Evolutionary conservation across 345 rosid species (phyloP), one percentile per base, ranked within the genome.

Genomic region (Euphorbia pulcherrima): DNA sequence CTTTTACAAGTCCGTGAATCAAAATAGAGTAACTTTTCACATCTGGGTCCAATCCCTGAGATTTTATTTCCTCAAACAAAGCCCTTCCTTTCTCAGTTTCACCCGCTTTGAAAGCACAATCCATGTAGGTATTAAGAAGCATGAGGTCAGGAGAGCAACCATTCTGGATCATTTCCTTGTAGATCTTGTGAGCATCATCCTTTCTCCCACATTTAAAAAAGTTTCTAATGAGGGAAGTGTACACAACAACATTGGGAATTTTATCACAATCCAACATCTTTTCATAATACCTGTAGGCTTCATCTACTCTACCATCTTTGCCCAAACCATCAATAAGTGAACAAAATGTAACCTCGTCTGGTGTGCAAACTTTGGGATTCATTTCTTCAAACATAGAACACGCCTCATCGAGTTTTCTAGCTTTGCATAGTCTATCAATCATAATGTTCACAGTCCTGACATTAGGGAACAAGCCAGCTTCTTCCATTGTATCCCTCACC

Each of bases 141-240:
- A 65, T 85, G 74, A 91, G 82, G 72, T 94, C 97, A 68, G 92
- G 92, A 71, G 77, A 67, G 48, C 90, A 89, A 14, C 85, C 92
- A 28, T 78, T 79, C 16, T 68, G 71, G 30, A 83, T 71, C 97
- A 94, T 86, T 81, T 94, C 99, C 68, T 87, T 89, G 77, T 85
- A 94, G 64, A 89, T 80, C 86, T 94, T 94, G 83, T 94, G 96
- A 17, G 97, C 97, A 83, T 94, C 99, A 65, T 83, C 92, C 80
- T 86, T 88, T 79, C 99, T 82, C 23, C 95, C 89, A 23, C 71
- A 72, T 71, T 72, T 89, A 80, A 94, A 94, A 79, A 91, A 94
- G 83, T 80, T 91, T 73, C 79, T 85, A 33, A 94, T 89, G 27
- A 91, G 95, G 71, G 92, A 89, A 26, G 97, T 91, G 72, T 86